Percentiles rank a stretch among this genome's conserved stretches.
phyloP scores from a whole-genome alignment of 768 basidiomycete species.

The Termitomyces eurrhizus region DNA sequence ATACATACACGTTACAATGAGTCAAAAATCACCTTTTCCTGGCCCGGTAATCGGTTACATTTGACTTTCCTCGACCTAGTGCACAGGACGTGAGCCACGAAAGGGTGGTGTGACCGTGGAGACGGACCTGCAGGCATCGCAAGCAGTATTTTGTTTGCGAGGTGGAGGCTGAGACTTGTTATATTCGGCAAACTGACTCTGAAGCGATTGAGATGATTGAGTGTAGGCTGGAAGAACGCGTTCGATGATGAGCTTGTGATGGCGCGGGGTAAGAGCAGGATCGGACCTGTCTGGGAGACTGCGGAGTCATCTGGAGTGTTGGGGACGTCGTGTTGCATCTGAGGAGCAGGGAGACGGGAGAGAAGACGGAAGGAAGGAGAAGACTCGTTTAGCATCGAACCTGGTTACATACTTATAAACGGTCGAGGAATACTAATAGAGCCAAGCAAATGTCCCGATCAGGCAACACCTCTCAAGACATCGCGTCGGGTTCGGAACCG shows the following conservation, averaged over 20 bases:
- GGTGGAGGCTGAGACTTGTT: constrained; percentile 81
- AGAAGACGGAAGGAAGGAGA: constrained; percentile 18
- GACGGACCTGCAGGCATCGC: constrained; percentile 82
- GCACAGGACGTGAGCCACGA: constrained; percentile 14
- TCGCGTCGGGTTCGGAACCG: constrained; percentile 22
- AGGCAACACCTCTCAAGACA: constrained; percentile 14
- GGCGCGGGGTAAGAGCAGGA: constrained; percentile 11
- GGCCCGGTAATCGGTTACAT: constrained; percentile 77
- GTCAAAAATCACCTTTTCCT: constrained; percentile 64
- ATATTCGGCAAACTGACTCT: constrained; percentile 80
- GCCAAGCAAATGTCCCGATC: constrained; percentile 23
- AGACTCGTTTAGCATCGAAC: constrained; percentile 20
- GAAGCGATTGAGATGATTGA: constrained; percentile 62
- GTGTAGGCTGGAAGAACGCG: constrained; percentile 43
- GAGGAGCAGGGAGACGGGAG: constrained; percentile 13
- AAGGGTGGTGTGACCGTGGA: constrained; percentile 1
- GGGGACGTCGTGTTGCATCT: constrained; percentile 32
- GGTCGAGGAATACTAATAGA: constrained; percentile 25
- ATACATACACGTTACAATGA: not conserved
- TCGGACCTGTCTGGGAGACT: constrained; percentile 27
- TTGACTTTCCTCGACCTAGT: constrained; percentile 82
- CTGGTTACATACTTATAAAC: constrained; percentile 33
- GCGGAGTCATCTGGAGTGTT: constrained; percentile 21
- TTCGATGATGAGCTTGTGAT: constrained; percentile 11
- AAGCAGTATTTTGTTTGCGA: constrained; percentile 89